Percentiles rank a stretch among this genome's conserved stretches.
These are phyloP conservation scores for Trametes sanguinea DNA, from an alignment of 768 basidiomycete genomes.

Conservation along the genomic window DNA sequence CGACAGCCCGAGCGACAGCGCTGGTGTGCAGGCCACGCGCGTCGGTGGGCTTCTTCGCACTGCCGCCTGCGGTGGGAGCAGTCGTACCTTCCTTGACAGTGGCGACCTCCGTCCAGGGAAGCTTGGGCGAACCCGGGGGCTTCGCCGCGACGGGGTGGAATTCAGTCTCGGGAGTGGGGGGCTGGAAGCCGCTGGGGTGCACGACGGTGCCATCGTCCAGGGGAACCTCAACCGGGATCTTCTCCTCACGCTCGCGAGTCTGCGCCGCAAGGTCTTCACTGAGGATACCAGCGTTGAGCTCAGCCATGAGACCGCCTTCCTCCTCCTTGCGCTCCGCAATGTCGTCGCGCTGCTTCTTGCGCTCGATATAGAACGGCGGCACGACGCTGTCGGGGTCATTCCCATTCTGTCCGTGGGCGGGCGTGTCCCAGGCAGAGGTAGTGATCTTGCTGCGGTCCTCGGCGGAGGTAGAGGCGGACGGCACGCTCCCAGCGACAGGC, in stretches of 20 bases:
- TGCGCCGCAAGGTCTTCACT: slow-evolving; percentile 30
- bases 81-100: not conserved
- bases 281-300: slow-evolving; percentile 30
- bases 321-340: slow-evolving; percentile 28
- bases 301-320: slow-evolving; percentile 32
- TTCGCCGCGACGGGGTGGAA: slow-evolving; percentile 27
- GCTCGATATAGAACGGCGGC: slow-evolving; percentile 29
- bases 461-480: slow-evolving; percentile 1
- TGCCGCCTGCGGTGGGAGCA: not conserved
- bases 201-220: slow-evolving; percentile 20
- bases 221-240: slow-evolving; percentile 33
- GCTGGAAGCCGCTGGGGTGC: slow-evolving; percentile 31
- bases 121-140: slow-evolving; percentile 18
- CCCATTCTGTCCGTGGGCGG: not conserved
- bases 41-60: slow-evolving; percentile 11
- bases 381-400: slow-evolving; percentile 25
- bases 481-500: not conserved
- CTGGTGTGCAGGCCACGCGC: slow-evolving; percentile 27
- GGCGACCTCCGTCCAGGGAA: slow-evolving; percentile 22
- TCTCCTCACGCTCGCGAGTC: slow-evolving; percentile 27
- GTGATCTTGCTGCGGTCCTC: slow-evolving; percentile 19
- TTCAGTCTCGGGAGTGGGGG: slow-evolving; percentile 31
- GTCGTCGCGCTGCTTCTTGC: slow-evolving; percentile 26
- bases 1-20: slow-evolving; percentile 22
- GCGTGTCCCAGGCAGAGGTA: slow-evolving; percentile 24